Evolutionary conservation across 2,329 filamentous ascomycete species (phyloP), one percentile per base, ranked within the genome.

Genomic region (Alternaria gaisen): DNA sequence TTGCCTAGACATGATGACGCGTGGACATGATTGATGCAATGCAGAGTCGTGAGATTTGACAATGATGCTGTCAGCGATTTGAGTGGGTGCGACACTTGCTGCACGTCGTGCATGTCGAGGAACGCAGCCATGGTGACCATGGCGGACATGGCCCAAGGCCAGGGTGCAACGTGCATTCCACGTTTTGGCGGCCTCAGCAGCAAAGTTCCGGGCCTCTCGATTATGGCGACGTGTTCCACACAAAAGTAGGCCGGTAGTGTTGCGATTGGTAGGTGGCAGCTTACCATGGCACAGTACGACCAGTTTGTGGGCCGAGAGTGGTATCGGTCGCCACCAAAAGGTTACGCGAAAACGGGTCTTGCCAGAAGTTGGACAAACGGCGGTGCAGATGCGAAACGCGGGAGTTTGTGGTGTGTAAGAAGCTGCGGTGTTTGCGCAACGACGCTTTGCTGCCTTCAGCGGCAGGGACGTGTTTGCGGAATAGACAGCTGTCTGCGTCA

Each of bases 131-230:
- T 47, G 66, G 61, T 70, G 65, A 67, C 57, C 44, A 60, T 50
- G 53, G 54, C 38, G 53, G 46, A 56, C 24, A 44, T 64, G 28
- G 58, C 47, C 32, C 48, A 46, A 72, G 54, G 71, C 72, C 68
- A 74, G 74, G 74, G 71, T 75, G 67, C 72, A 76, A 75, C 72
- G 74, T 76, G 74, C 69, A 68, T 56, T 67, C 69, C 72, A 76
- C 73, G 73, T 75, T 76, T 51, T 14, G 68, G 71, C 65, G 65
- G 65, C 63, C 66, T 70, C 58, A 64, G 62, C 64, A 65, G 61
- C 68, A 73, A 73, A 63, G 26, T 60, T 72, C 72, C 71, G 73
- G 68, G 52, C 70, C 71, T 72, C 68, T 74, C 65, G 60, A 57
- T 53, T 48, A 42, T 26, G 65, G 61, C 53, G 64, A 42, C 38